Evolutionary conservation across 2,329 filamentous ascomycete species (phyloP).

Genomic region (Phialemoniopsis sp.): DNA sequence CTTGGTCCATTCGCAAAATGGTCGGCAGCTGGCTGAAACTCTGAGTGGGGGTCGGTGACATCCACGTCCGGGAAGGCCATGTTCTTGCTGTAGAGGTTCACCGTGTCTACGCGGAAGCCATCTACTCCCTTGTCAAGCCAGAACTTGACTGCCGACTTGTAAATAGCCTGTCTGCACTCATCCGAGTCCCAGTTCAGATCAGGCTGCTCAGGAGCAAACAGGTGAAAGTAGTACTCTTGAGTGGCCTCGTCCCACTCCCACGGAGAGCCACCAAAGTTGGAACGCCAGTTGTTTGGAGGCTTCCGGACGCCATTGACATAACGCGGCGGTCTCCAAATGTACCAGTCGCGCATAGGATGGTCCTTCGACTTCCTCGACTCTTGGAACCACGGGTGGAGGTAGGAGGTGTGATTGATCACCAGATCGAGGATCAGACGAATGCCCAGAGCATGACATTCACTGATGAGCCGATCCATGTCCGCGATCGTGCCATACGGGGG

Average conservation of each 20-base stretch:
- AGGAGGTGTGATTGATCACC: conserved; percentile 74
- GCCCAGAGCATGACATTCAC: conserved; percentile 53
- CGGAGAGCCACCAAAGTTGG: conserved; percentile 55
- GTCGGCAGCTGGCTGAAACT: conserved; percentile 47
- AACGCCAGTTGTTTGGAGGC: conserved; percentile 73
- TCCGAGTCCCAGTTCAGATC: conserved; percentile 81
- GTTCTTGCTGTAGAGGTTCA: conserved; percentile 68
- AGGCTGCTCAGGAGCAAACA: conserved; percentile 79
- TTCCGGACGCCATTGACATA: conserved; percentile 56
- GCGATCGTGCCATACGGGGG: conserved; percentile 57
- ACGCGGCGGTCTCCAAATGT: conserved; percentile 26
- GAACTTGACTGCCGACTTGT: conserved; percentile 68
- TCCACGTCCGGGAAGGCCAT: conserved; percentile 52
- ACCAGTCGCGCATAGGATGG: conserved; percentile 60
- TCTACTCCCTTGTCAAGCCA: conserved; percentile 74
- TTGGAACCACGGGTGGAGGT: conserved; percentile 68
- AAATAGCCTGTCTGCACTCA: conserved; percentile 63
- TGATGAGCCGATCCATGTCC: conserved; percentile 60
- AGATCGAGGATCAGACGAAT: conserved; percentile 73
- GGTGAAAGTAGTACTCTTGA: conserved; percentile 70
- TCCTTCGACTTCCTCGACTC: conserved; percentile 58
- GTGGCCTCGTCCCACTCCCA: conserved; percentile 73
- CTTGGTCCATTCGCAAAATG: conserved; percentile 66
- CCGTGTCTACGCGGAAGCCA: conserved; percentile 71
- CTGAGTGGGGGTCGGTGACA: conserved; percentile 38